phyloP scores from a whole-genome alignment of 78 protist genomes.

The Dictyostelium purpureum region DNA sequence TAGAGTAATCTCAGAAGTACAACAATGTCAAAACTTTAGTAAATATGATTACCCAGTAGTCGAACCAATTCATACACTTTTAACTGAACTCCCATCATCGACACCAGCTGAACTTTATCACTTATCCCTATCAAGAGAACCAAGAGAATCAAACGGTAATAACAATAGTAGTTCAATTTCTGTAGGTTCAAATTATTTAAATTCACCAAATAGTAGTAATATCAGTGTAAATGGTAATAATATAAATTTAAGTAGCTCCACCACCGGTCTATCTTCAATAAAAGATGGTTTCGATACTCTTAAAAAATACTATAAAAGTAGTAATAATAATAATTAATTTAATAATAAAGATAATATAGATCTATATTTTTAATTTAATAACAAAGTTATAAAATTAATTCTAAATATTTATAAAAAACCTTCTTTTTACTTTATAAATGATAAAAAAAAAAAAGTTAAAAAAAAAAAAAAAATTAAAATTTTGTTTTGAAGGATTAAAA shows the following conservation, averaged over 20 bases:
- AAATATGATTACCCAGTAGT: constrained; percentile 78
- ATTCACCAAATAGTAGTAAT: not conserved
- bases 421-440: no score
- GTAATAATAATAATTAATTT: no score
- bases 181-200: constrained; percentile 7
- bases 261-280: no score
- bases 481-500: no score
- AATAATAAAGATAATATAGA: no score
- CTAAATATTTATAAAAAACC: no score
- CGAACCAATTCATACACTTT: constrained; percentile 81
- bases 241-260: no score
- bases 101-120: constrained; percentile 57
- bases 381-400: no score
- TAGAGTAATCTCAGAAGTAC: constrained; percentile 72
- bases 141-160: constrained; percentile 13
- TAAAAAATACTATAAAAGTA: not conserved
- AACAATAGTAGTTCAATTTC: not conserved
- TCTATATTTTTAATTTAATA: no score
- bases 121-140: constrained; percentile 57
- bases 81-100: constrained; percentile 77
- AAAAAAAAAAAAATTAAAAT: no score
- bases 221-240: no score
- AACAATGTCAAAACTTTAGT: constrained; percentile 18
- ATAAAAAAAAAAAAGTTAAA: no score
- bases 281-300: constrained; percentile 14